Evolutionary conservation across 2,329 filamentous ascomycete species (phyloP).

Genomic region (Neobulgaria alba): DNA sequence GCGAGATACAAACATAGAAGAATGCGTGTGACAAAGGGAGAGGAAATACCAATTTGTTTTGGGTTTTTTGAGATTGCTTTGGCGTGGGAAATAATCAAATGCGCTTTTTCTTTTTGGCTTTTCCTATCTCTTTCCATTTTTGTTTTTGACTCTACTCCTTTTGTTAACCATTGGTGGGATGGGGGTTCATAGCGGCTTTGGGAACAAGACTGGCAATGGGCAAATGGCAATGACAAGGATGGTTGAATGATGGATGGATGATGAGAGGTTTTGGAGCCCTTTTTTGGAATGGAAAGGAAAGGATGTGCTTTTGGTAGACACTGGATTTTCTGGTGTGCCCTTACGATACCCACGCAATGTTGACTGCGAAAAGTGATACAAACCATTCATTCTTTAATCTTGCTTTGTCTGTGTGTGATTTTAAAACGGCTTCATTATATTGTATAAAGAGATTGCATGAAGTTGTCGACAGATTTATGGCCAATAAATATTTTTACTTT

Average conservation of each 20-base stretch:
- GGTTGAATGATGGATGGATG: not conserved
- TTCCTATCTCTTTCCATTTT: too few species aligned
- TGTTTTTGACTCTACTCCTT: conserved; percentile 1
- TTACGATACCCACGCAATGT: not conserved
- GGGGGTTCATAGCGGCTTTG: not conserved
- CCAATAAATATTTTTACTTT: too few species aligned
- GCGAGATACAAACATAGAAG: conserved; percentile 3
- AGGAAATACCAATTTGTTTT: conserved; percentile 4
- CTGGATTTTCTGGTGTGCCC: not conserved
- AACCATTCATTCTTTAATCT: too few species aligned
- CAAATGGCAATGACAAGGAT: not conserved
- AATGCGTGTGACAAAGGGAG: conserved; percentile 1
- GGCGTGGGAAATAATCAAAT: not conserved
- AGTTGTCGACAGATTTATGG: too few species aligned
- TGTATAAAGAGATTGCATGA: too few species aligned
- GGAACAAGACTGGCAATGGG: not conserved
- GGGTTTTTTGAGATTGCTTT: not conserved
- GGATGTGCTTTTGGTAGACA: not conserved
- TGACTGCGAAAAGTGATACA: not conserved
- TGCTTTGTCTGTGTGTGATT: too few species aligned
- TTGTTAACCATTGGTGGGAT: not conserved
- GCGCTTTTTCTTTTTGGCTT: too few species aligned
- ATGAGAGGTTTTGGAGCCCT: not conserved
- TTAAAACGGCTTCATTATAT: too few species aligned
- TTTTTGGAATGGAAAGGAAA: not conserved